These are phyloP conservation scores for Alternaria arbusti DNA, from an alignment of 2,329 filamentous ascomycete species.

Conservation along the genomic window DNA sequence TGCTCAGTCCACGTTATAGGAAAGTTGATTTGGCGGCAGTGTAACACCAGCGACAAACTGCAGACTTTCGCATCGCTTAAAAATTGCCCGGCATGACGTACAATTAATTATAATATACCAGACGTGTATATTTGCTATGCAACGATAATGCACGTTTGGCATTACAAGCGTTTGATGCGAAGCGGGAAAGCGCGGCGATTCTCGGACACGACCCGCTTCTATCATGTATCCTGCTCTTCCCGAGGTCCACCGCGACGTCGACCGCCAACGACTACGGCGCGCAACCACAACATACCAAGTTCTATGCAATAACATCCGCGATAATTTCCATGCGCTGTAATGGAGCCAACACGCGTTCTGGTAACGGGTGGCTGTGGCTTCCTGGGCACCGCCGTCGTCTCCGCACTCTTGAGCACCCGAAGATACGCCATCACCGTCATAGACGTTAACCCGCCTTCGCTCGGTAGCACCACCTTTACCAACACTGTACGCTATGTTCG, in stretches of 20 bases:
- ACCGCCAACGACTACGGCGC: background rate
- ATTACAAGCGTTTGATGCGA: background rate
- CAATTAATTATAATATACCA: background rate
- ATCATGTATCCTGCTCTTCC: background rate
- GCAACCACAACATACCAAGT: background rate
- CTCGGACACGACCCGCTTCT: background rate
- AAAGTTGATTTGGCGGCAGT: background rate
- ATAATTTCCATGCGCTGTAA: constrained; percentile 12
- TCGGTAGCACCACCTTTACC: constrained; percentile 33
- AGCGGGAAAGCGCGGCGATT: background rate
- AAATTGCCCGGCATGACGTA: background rate
- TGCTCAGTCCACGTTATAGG: background rate
- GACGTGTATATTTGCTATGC: background rate
- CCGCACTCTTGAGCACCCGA: constrained; percentile 46
- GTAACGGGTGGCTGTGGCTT: constrained; percentile 59
- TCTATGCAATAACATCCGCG: background rate
- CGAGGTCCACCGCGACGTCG: background rate
- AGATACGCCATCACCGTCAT: constrained; percentile 51
- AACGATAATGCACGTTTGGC: background rate
- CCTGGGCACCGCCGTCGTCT: constrained; percentile 51
- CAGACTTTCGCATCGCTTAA: background rate
- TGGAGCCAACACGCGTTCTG: constrained; percentile 44
- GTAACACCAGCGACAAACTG: background rate
- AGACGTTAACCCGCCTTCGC: constrained; percentile 46
- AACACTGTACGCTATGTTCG: constrained; percentile 44